Base-by-base conservation (phyloP, 2,329 filamentous ascomycete genomes). In the Aspergillus sp. region DNA sequence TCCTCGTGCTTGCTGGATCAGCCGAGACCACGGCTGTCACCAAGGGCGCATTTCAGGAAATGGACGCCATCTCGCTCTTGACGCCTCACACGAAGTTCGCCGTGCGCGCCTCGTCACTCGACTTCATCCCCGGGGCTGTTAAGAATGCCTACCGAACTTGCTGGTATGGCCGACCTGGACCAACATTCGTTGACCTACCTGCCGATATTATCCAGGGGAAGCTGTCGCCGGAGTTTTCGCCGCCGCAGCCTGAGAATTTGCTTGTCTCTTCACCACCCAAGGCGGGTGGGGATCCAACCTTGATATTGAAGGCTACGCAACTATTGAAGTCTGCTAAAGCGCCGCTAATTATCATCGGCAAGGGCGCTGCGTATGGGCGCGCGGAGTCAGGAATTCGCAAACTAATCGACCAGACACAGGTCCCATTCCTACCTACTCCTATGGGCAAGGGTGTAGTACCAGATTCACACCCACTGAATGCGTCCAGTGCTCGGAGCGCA, bases 391-490 rank as follows among this genome's bases (percentile, higher is more conserved):
- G 67, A 2, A 79, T 84, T 53, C 71, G 76, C 24, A 60, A 69
- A 12, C 68, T 85, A 26, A 73, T 84, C 22, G 68, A 81, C 45
- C 65, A 70, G 61, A 80, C 80, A 9, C 71, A 76, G 24, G 73
- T 85, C 11, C 82, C 82, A 0, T 85, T 85, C 64, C 71, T 85
- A 6, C 81, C 82, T 0, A 83, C 81, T 1, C 83, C 83, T 1
- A 85, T 85, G 81, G 83, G 82, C 4, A 85, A 85, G 65, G 83
- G 83, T 20, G 76, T 85, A 5, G 63, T 85, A 1, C 74, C 82
- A 9, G 82, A 85, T 61, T 82, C 79, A 0, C 80, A 83, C 64
- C 73, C 77, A 1, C 71, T 78, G 48, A 85, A 85, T 63, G 75
- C 74, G 15, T 81, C 82, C 2, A 80, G 81, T 47, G 81, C 83